Evolutionary conservation across 2,329 filamentous ascomycete species (phyloP).

Genomic region (Thelonectria rubi): DNA sequence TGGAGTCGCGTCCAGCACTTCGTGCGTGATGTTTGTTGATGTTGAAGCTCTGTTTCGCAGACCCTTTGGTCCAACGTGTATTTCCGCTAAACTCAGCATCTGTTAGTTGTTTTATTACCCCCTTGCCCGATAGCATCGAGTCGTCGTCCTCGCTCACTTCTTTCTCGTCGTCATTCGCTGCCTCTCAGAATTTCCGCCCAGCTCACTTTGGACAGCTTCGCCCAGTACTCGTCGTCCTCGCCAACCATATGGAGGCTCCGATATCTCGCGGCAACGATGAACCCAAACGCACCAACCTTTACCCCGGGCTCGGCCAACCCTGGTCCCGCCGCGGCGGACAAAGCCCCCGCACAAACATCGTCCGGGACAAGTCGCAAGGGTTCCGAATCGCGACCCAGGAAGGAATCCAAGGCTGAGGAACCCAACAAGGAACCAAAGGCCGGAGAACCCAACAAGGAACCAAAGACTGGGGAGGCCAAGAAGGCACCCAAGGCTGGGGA

Average conservation of each 20-base stretch:
- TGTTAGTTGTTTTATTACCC: not conserved
- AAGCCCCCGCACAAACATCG: not conserved
- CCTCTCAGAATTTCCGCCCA: not conserved
- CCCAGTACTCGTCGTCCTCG: not conserved
- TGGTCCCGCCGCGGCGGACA: not conserved
- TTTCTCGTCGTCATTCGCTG: not conserved
- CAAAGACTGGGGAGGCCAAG: too few relatives aligned
- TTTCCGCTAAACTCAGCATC: not conserved
- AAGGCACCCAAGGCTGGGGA: not conserved
- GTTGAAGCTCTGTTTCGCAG: not conserved
- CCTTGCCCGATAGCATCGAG: not conserved
- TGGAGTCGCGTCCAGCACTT: not conserved
- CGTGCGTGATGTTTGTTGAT: constrained; percentile 1
- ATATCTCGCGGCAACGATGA: constrained; percentile 34
- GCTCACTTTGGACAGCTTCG: not conserved
- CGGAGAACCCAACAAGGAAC: not conserved
- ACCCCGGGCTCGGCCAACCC: constrained; percentile 26
- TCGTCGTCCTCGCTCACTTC: not conserved
- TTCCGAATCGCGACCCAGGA: not conserved
- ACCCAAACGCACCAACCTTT: constrained; percentile 43
- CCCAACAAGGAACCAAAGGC: not conserved
- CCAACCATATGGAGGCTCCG: not conserved
- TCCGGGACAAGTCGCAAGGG: not conserved
- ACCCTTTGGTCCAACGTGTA: not conserved
- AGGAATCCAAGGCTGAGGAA: not conserved